A percentile compares a stretch with the other conserved stretches of the same genome.
Conservation (phyloP, 1,139 yeast species). For the Geotrichum carabidarum region DNA sequence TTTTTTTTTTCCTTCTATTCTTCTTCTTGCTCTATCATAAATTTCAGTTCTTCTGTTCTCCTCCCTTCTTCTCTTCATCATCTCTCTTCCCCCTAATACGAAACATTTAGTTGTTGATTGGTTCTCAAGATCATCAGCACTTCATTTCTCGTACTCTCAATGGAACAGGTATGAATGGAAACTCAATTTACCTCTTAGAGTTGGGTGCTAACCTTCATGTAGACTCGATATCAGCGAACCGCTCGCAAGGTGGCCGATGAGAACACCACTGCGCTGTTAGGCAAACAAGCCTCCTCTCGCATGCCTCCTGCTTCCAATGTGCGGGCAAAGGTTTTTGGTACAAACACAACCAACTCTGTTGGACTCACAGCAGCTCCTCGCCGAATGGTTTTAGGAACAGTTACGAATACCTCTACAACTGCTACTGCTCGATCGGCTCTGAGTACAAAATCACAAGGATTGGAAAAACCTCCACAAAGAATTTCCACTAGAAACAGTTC, state of each 20-base stretch:
- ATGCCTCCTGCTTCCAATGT: not conserved
- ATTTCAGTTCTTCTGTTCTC: not conserved
- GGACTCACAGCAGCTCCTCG: constrained; percentile 1
- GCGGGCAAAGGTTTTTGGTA: constrained; percentile 2
- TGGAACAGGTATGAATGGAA: constrained; percentile 12
- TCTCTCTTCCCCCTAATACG: not conserved
- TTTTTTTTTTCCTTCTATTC: not conserved
- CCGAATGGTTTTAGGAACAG: constrained; percentile 13
- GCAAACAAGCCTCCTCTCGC: constrained; percentile 1
- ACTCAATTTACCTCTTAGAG: not conserved
- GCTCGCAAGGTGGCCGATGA: constrained; percentile 9
- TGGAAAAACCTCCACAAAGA: constrained; percentile 9
- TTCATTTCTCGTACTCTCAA: not conserved
- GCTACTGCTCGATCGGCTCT: not conserved
- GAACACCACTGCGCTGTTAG: constrained; percentile 1
- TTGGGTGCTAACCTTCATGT: not conserved
- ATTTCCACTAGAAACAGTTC: not conserved
- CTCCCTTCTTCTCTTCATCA: not conserved
- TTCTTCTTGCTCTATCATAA: not conserved
- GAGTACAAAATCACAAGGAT: constrained; percentile 6
- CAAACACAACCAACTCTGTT: not conserved
- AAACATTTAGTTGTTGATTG: no score
- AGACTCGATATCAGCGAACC: constrained; percentile 7
- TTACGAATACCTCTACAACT: constrained; percentile 12
- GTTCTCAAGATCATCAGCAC: not conserved